A percentile compares a stretch with the other conserved stretches of the same genome.
Conservation (phyloP, 78 protist species). For the Mastigamoeba balamuthi region DNA sequence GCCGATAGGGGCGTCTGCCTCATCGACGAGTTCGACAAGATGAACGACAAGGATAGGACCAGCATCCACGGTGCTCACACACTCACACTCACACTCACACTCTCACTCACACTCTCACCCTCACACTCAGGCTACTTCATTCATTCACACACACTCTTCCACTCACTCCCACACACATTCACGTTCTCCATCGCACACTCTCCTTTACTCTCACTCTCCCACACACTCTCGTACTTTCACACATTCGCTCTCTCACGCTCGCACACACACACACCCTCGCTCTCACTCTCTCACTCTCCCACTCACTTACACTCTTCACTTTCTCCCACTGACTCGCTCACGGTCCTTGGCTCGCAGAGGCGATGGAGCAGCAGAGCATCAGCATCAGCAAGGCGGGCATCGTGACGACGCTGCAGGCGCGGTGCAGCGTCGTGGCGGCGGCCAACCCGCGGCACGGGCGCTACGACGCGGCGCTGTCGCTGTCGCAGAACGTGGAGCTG, state of each 20-base stretch:
- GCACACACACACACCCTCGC: no score
- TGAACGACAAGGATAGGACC: conserved; percentile 81
- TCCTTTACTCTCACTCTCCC: neutral
- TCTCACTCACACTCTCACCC: neutral
- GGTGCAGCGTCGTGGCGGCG: conserved; percentile 98
- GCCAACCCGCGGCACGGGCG: conserved; percentile 95
- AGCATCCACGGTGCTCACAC: neutral
- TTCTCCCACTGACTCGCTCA: no score
- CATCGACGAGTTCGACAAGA: conserved; percentile 99
- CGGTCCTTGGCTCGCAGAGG: no score
- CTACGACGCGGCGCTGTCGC: conserved; percentile 71
- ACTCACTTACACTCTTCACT: no score
- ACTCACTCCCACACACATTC: neutral
- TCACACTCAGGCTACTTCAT: neutral
- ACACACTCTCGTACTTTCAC: neutral
- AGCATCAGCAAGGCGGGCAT: conserved; percentile 99
- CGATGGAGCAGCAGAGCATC: conserved; percentile 99
- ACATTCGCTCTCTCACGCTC: no score
- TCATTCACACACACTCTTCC: no score
- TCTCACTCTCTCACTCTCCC: no score
- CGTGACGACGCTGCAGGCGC: conserved; percentile 88
- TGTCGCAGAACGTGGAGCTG: conserved; percentile 88
- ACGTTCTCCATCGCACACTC: neutral
- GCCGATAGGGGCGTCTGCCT: conserved; percentile 97
- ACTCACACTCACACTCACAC: neutral